Evolutionary conservation across 768 basidiomycete genomes (phyloP).

Genomic region (Collybia sp.): DNA sequence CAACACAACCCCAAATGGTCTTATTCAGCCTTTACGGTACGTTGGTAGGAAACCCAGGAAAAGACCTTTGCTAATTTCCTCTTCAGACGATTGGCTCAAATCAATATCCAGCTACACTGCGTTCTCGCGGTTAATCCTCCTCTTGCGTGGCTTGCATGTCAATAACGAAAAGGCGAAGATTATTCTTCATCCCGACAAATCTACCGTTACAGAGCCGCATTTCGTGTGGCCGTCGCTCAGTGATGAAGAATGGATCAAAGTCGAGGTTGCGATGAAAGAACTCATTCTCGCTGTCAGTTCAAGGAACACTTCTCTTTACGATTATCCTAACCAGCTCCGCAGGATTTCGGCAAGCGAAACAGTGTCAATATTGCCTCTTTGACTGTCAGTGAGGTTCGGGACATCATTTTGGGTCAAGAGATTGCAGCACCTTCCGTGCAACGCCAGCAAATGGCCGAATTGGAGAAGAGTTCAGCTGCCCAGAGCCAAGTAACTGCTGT

Average conservation of each 20-base stretch:
- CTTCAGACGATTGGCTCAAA: slow-evolving; percentile 93
- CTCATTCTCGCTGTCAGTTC: slow-evolving; percentile 77
- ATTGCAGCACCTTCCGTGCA: slow-evolving; percentile 95
- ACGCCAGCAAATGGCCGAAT: slow-evolving; percentile 98
- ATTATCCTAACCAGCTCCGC: slow-evolving; percentile 10
- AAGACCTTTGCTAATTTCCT: background rate
- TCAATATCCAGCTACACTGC: slow-evolving; percentile 99
- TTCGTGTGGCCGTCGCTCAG: slow-evolving; percentile 94
- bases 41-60: slow-evolving; percentile 9
- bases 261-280: slow-evolving; percentile 98
- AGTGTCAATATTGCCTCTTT: slow-evolving; percentile 98
- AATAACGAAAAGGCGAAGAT: slow-evolving; percentile 99
- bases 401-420: slow-evolving; percentile 98
- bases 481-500: slow-evolving; percentile 93
- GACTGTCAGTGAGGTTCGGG: slow-evolving; percentile 94
- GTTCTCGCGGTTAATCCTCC: slow-evolving; percentile 95
- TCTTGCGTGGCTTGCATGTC: slow-evolving; percentile 95
- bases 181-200: slow-evolving; percentile 95
- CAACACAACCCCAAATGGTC: slow-evolving; percentile 99
- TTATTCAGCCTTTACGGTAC: slow-evolving; percentile 92
- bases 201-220: slow-evolving; percentile 94
- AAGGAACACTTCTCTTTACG: slow-evolving; percentile 2
- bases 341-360: slow-evolving; percentile 99
- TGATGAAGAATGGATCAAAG: slow-evolving; percentile 99
- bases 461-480: slow-evolving; percentile 95